These are phyloP conservation scores for Bryoerythrophyllum caledonicum DNA, from an alignment of 225 moss, liverwort and hornwort species.

Conservation along the genomic window DNA sequence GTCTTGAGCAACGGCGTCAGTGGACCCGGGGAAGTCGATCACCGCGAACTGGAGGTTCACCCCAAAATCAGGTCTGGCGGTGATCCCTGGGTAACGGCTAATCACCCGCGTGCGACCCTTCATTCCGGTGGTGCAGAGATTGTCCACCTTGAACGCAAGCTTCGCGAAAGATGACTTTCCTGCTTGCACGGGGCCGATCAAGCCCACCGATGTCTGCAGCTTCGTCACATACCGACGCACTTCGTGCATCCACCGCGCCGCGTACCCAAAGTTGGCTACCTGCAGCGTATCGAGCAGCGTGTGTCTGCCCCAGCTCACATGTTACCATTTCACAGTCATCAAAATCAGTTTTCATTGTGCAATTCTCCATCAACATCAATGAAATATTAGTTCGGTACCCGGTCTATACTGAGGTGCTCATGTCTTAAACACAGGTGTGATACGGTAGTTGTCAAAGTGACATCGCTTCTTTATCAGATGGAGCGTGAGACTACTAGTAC, in stretches of 20 bases:
- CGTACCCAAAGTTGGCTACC: not conserved
- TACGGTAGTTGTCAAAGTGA: too few species aligned
- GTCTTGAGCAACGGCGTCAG: not conserved
- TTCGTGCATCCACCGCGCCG: not conserved
- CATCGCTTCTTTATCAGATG: too few species aligned
- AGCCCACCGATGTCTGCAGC: not conserved
- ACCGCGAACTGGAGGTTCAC: not conserved
- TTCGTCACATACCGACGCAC: not conserved
- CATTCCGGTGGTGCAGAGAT: not conserved
- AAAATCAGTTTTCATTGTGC: too few species aligned
- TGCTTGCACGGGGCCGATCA: not conserved
- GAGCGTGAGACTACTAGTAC: too few species aligned
- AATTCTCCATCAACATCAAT: too few species aligned
- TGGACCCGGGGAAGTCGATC: not conserved
- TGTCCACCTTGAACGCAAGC: not conserved
- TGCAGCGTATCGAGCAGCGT: not conserved
- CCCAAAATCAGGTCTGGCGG: not conserved
- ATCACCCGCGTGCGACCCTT: not conserved
- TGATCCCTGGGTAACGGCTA: not conserved
- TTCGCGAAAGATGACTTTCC: constrained; percentile 2
- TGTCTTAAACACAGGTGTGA: too few species aligned
- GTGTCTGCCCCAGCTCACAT: not conserved
- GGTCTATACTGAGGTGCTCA: too few species aligned
- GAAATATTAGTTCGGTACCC: too few species aligned
- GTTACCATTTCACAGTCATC: not conserved